phyloP scores from a whole-genome alignment of 2,329 filamentous ascomycete genomes.

The Aureobasidium sp. region DNA sequence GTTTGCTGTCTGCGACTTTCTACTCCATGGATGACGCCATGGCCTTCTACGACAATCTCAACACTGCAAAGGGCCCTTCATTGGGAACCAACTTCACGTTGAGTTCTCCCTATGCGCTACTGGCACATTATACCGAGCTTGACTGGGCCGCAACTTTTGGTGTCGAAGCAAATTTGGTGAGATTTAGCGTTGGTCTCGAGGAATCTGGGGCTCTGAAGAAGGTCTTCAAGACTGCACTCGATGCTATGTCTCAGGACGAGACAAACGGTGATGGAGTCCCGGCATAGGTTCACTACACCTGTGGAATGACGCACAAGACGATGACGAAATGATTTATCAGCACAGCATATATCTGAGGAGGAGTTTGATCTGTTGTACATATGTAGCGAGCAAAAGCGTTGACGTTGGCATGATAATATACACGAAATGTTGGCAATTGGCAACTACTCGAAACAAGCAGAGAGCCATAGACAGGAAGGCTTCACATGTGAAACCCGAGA shows the following conservation, averaged over 20 bases:
- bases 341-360: not conserved
- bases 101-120: slow-evolving; percentile 76
- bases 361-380: not conserved
- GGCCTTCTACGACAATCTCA: slow-evolving; percentile 75
- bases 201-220: slow-evolving; percentile 57
- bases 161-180: slow-evolving; percentile 69
- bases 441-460: not conserved
- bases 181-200: slow-evolving; percentile 86
- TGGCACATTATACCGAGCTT: slow-evolving; percentile 86
- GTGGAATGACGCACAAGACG: not conserved
- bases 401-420: not conserved
- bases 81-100: slow-evolving; percentile 95
- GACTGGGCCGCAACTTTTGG: slow-evolving; percentile 83
- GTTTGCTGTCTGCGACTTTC: slow-evolving; percentile 79
- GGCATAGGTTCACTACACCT: not conserved
- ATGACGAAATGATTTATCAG: not conserved
- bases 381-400: not conserved
- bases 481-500: not conserved
- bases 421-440: not conserved
- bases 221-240: slow-evolving; percentile 62
- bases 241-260: slow-evolving; percentile 37
- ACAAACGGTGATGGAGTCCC: not conserved
- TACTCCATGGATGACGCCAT: slow-evolving; percentile 60
- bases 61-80: slow-evolving; percentile 88
- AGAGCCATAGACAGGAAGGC: not conserved